Conservation (phyloP, 164 flowering plant species). For the Tinospora cordifolia region DNA sequence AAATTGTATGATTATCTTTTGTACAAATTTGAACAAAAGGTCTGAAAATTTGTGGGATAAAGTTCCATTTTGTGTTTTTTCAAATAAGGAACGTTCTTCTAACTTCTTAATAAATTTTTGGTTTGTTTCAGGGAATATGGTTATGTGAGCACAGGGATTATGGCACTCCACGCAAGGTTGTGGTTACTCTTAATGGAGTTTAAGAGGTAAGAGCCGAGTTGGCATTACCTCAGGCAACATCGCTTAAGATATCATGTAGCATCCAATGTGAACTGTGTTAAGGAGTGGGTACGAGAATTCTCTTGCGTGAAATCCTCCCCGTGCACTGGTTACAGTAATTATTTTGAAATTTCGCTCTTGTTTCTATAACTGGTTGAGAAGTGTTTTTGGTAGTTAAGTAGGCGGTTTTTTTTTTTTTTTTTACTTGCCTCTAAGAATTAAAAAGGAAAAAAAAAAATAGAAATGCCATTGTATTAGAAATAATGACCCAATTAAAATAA, state of each 20-base stretch:
- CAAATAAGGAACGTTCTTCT: neutral
- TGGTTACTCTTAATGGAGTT: conserved; percentile 81
- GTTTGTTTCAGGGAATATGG: conserved; percentile 74
- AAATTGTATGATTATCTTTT: neutral
- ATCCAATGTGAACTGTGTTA: too few species aligned
- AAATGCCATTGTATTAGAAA: too few species aligned
- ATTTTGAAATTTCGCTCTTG: too few species aligned
- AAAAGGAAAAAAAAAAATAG: too few species aligned
- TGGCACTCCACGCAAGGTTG: conserved; percentile 68
- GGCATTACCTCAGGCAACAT: neutral
- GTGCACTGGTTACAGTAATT: too few species aligned
- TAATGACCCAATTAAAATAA: too few species aligned
- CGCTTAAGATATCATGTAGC: neutral
- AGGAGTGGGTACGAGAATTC: too few species aligned
- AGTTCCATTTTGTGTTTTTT: neutral
- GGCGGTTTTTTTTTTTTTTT: too few species aligned
- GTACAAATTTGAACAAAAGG: neutral
- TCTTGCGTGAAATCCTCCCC: too few species aligned
- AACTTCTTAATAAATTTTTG: neutral
- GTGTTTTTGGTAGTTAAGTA: too few species aligned
- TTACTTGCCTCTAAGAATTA: too few species aligned
- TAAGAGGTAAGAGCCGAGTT: conserved; percentile 15
- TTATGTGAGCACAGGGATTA: conserved; percentile 88
- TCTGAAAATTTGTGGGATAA: neutral
- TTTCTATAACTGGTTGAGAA: too few species aligned